These are phyloP conservation scores for Chlorella sp. DNA, from an alignment of 139 green algal genomes.

Conservation along the genomic window DNA sequence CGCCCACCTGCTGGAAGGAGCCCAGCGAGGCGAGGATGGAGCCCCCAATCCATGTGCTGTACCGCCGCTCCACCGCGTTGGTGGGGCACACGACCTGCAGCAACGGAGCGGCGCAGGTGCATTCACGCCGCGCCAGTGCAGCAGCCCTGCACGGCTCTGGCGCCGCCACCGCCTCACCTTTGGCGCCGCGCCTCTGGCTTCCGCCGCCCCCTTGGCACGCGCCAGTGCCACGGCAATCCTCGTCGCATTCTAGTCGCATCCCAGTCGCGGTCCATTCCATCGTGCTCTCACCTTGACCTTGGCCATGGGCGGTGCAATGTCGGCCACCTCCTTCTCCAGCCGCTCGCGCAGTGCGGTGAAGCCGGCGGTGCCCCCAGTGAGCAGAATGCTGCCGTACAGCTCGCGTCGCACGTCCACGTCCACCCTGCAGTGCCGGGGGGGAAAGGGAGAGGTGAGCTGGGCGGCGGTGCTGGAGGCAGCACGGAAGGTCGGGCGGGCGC, in stretches of 20 bases:
- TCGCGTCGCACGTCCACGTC: slow-evolving; percentile 91
- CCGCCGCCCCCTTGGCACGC: too few relatives aligned
- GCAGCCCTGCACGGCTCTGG: too few relatives aligned
- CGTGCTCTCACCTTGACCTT: slow-evolving; percentile 74
- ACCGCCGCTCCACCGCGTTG: slow-evolving; percentile 83
- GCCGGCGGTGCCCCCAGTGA: slow-evolving; percentile 75
- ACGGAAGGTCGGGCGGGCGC: too few relatives aligned
- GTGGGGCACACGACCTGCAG: slow-evolving; percentile 75
- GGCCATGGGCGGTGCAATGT: slow-evolving; percentile 51
- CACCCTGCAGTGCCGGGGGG: slow-evolving; percentile 34
- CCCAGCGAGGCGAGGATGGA: slow-evolving; percentile 94
- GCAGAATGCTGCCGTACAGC: slow-evolving; percentile 77
- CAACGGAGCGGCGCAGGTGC: too few relatives aligned
- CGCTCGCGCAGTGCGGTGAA: slow-evolving; percentile 74
- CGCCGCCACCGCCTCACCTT: too few relatives aligned
- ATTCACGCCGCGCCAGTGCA: too few relatives aligned
- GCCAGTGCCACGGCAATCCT: too few relatives aligned
- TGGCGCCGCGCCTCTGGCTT: too few relatives aligned
- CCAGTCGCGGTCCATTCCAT: background rate
- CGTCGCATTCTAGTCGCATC: background rate
- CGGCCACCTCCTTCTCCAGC: slow-evolving; percentile 77
- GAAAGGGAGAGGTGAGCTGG: too few relatives aligned
- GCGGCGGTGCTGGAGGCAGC: too few relatives aligned
- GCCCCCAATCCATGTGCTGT: slow-evolving; percentile 87
- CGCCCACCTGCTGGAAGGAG: slow-evolving; percentile 87